These are phyloP conservation scores for Tylopilus plumbeoviolaceoides DNA, from an alignment of 768 basidiomycete genomes.

Conservation along the genomic window DNA sequence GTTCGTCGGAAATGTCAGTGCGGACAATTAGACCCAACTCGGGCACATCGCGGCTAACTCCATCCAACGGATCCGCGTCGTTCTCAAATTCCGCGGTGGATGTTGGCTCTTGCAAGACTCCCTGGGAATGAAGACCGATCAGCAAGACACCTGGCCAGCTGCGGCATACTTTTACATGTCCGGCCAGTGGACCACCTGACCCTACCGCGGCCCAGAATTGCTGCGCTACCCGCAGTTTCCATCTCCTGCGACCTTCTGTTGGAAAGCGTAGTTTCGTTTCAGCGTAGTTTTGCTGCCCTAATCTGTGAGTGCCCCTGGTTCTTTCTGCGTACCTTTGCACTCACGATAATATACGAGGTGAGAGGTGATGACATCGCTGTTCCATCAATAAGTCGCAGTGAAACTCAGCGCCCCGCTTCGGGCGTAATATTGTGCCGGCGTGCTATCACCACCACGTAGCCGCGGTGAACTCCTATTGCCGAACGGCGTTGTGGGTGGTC, in stretches of 20 bases:
- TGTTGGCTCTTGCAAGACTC: constrained; percentile 11
- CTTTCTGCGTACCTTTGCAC: neutral
- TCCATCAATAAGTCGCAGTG: too few relatives aligned
- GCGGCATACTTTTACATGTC: neutral
- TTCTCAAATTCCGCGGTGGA: constrained; percentile 22
- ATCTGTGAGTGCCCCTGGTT: constrained; percentile 4
- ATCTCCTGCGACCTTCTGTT: constrained; percentile 52
- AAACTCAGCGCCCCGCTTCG: neutral
- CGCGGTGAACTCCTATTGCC: neutral
- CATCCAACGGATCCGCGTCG: constrained; percentile 57
- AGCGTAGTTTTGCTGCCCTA: constrained; percentile 39
- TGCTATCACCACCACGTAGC: neutral
- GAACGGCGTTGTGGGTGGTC: neutral
- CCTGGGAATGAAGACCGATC: constrained; percentile 12
- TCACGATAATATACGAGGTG: constrained; percentile 17
- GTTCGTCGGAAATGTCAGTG: constrained; percentile 66
- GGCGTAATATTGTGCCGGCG: neutral
- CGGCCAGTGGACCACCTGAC: constrained; percentile 16
- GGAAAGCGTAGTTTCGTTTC: constrained; percentile 43
- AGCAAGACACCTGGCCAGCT: neutral
- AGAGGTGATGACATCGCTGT: constrained; percentile 21
- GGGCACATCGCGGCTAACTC: constrained; percentile 38
- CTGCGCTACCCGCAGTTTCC: constrained; percentile 49
- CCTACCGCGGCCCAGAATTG: constrained; percentile 41
- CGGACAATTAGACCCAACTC: constrained; percentile 65